phyloP scores from a whole-genome alignment of 352 stramenopile species.

The Pelagophyceae sp. region DNA sequence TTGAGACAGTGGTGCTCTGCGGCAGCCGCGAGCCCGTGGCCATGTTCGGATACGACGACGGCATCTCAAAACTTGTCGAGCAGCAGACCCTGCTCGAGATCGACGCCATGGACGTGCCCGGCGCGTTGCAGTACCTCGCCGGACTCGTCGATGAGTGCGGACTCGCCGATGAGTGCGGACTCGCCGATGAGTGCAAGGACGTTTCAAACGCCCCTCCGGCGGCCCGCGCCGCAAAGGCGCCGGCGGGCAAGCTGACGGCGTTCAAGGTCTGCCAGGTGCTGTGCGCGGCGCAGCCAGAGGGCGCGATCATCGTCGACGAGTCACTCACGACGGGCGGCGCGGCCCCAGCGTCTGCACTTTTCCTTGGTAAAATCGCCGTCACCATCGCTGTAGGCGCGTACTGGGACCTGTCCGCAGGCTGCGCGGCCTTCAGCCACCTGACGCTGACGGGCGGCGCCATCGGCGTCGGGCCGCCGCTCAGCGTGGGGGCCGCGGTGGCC shows the following conservation, averaged over 20 bases:
- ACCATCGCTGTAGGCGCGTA: no score
- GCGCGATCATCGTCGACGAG: conserved; percentile 16
- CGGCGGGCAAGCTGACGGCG: not conserved
- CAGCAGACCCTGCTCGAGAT: not conserved
- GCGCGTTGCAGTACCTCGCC: not conserved
- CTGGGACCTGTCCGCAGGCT: not conserved
- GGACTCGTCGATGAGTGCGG: not conserved
- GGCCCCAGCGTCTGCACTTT: no score
- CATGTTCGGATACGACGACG: conserved; percentile 16
- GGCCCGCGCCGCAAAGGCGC: not conserved
- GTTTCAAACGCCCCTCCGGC: not conserved
- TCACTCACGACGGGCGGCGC: conserved; percentile 1
- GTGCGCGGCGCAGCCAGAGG: not conserved
- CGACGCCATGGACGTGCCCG: conserved; percentile 14
- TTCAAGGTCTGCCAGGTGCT: not conserved
- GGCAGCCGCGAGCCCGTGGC: not conserved
- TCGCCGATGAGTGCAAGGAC: no score
- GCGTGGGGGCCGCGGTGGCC: not conserved
- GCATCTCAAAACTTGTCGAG: not conserved
- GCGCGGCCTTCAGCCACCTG: not conserved
- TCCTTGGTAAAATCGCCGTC: no score
- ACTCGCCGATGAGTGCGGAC: no score
- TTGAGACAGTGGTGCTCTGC: not conserved
- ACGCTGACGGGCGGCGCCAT: conserved; percentile 13
- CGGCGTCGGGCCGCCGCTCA: not conserved